These are phyloP conservation scores for Yamadazyma membranifaciens DNA, from an alignment of 1,139 yeast genomes.

Conservation along the genomic window DNA sequence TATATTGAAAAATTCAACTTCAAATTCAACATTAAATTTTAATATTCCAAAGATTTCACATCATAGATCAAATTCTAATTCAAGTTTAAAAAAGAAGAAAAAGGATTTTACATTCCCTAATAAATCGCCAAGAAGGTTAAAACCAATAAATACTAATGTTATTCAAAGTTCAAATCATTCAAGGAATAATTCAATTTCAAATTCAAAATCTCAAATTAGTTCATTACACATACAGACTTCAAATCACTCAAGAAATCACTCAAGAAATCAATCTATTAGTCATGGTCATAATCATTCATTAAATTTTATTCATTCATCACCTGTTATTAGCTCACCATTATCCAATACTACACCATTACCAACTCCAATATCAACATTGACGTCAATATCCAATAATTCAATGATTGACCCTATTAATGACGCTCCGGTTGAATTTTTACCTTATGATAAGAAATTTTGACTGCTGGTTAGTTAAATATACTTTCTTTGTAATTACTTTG, in stretches of 20 bases:
- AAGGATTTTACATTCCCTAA: conserved; percentile 14
- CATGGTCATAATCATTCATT: conserved; percentile 1
- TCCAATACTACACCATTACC: conserved; percentile 32
- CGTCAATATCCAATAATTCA: conserved; percentile 24
- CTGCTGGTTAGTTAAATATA: conserved; percentile 9
- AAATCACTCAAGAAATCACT: conserved; percentile 3
- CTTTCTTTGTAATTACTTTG: background rate
- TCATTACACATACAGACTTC: background rate
- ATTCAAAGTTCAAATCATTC: conserved; percentile 3
- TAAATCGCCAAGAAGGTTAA: conserved; percentile 8
- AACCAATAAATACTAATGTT: background rate
- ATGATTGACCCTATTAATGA: conserved; percentile 42
- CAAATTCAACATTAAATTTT: conserved; percentile 10
- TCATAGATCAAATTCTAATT: conserved; percentile 5
- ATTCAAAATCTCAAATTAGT: background rate
- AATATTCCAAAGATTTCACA: conserved; percentile 1
- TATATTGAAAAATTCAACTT: background rate
- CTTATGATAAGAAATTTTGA: conserved; percentile 7
- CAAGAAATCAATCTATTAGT: conserved; percentile 5
- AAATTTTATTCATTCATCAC: conserved; percentile 23
- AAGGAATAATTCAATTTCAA: conserved; percentile 2
- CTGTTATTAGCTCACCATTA: conserved; percentile 36
- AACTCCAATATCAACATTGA: conserved; percentile 30
- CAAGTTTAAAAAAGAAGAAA: conserved; percentile 6
- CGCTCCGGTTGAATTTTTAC: conserved; percentile 37